Conservation (phyloP, 1,139 yeast genomes). For the Candida sp. region DNA sequence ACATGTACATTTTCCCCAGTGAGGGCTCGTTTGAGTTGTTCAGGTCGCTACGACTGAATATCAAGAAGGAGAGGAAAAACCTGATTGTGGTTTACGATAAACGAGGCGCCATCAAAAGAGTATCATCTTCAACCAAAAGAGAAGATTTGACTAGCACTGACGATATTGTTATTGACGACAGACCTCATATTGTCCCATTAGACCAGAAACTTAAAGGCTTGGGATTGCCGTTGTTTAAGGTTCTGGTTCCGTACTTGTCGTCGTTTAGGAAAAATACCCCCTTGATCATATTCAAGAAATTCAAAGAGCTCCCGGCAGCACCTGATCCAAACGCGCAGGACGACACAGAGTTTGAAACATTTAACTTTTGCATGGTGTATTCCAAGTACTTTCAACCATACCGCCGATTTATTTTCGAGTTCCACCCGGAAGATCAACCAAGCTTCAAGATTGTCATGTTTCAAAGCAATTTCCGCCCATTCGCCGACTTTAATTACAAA, state of each 20-base stretch:
- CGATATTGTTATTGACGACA: slow-evolving; percentile 25
- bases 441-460: slow-evolving; percentile 33
- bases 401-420: slow-evolving; percentile 32
- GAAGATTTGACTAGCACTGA: slow-evolving; percentile 13
- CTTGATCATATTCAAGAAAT: slow-evolving; percentile 34
- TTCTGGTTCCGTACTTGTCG: slow-evolving; percentile 40
- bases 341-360: slow-evolving; percentile 33
- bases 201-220: slow-evolving; percentile 33
- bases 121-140: slow-evolving; percentile 11
- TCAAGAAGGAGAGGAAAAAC: slow-evolving; percentile 26
- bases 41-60: slow-evolving; percentile 26
- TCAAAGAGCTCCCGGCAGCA: slow-evolving; percentile 32
- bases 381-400: slow-evolving; percentile 30
- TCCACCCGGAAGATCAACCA: slow-evolving; percentile 2
- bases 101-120: slow-evolving; percentile 24
- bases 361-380: slow-evolving; percentile 36
- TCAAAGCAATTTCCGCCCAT: slow-evolving; percentile 42
- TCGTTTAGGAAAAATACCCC: slow-evolving; percentile 42
- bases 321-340: slow-evolving; percentile 20
- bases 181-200: slow-evolving; percentile 39
- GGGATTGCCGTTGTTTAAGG: slow-evolving; percentile 44
- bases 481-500: slow-evolving; percentile 43
- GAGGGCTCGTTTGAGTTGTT: slow-evolving; percentile 34
- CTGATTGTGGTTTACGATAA: slow-evolving; percentile 27
- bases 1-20: slow-evolving; percentile 34